Evolutionary conservation across 768 basidiomycete genomes (phyloP).

Genomic region (Hericium alpestre): DNA sequence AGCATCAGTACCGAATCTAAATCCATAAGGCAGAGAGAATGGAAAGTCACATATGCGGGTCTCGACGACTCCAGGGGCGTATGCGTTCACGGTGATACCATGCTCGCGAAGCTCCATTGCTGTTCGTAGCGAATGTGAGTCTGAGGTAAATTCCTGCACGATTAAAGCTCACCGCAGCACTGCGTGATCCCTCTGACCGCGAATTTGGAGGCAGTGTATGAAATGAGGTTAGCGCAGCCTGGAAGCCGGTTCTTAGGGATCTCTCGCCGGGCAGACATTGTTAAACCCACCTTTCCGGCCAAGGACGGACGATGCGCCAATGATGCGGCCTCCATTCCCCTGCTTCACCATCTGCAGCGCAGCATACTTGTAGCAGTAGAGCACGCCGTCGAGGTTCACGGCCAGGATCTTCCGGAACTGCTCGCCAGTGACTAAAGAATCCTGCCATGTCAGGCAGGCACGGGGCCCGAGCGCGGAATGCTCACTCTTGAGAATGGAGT

Average conservation of each 20-base stretch:
- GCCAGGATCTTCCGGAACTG: conserved; percentile 11
- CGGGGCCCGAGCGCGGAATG: neutral
- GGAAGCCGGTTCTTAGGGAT: neutral
- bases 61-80: conserved; percentile 14
- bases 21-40: neutral
- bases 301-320: conserved; percentile 8
- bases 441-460: neutral
- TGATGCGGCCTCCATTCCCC: conserved; percentile 16
- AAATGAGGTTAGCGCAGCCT: conserved; percentile 5
- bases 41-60: conserved; percentile 9
- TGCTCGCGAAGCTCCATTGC: conserved; percentile 12
- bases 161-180: neutral
- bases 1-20: neutral
- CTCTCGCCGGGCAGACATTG: neutral
- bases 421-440: conserved; percentile 10
- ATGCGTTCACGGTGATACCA: conserved; percentile 17
- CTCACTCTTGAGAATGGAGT: neutral
- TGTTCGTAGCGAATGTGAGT: neutral
- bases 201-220: conserved; percentile 24
- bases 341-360: conserved; percentile 17
- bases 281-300: neutral
- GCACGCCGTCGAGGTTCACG: conserved; percentile 13
- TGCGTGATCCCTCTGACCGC: conserved; percentile 21
- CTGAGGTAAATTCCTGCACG: neutral
- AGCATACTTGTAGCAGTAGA: conserved; percentile 17